phyloP scores from a whole-genome alignment of 2,329 filamentous ascomycete genomes.

The Zelopaecilomyces penicillatus region DNA sequence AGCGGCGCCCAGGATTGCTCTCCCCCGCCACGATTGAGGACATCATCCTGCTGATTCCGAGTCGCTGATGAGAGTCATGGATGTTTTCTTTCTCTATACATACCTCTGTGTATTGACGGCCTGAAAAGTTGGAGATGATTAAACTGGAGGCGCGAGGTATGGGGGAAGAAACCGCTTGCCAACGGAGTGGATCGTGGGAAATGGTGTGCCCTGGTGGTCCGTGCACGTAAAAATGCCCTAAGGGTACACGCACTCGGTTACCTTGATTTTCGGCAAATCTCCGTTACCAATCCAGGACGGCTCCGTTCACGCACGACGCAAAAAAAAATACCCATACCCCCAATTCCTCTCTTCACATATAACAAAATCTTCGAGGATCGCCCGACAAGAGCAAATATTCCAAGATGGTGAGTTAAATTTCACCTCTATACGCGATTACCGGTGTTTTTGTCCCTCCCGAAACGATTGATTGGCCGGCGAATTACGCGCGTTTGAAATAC shows the following conservation, averaged over 20 bases:
- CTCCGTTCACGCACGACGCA: constrained; percentile 22
- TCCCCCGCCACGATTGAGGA: constrained; percentile 48
- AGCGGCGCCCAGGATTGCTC: constrained; percentile 46
- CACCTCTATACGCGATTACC: too few relatives aligned
- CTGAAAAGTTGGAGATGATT: constrained; percentile 19
- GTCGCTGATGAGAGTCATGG: constrained; percentile 19
- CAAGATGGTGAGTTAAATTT: constrained; percentile 50
- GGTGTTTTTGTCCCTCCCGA: too few relatives aligned
- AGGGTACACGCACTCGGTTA: constrained; percentile 25
- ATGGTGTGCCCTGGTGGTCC: constrained; percentile 33
- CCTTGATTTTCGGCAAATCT: constrained; percentile 29
- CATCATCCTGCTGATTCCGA: constrained; percentile 30
- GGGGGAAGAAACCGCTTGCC: constrained; percentile 10
- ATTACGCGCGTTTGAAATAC: too few relatives aligned
- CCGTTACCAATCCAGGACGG: constrained; percentile 23
- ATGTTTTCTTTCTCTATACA: constrained; percentile 22
- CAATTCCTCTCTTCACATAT: constrained; percentile 20
- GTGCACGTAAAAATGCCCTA: constrained; percentile 38
- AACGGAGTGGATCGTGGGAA: constrained; percentile 7
- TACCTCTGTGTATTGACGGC: constrained; percentile 32
- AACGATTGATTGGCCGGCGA: too few relatives aligned
- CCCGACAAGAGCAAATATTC: constrained; percentile 47
- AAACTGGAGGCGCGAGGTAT: constrained; percentile 14
- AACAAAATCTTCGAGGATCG: constrained; percentile 59
- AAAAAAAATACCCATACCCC: constrained; percentile 16